phyloP scores from a whole-genome alignment of 2,329 filamentous ascomycete genomes.

The Orbilia oligospora region DNA sequence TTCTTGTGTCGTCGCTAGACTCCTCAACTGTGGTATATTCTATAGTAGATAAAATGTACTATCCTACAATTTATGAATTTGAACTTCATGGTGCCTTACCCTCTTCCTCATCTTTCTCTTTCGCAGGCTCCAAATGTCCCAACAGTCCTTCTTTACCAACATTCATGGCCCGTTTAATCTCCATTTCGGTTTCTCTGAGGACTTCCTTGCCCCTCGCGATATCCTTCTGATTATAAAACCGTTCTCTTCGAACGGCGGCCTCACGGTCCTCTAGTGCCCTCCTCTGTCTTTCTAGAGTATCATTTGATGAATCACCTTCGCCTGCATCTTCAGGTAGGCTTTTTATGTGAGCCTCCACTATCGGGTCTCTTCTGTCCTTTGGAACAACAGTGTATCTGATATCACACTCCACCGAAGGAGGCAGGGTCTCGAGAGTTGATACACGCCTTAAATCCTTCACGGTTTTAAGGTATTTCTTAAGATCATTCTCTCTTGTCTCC shows the following conservation, averaged over 20 bases:
- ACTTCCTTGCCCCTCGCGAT: conserved; percentile 75
- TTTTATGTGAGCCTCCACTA: conserved; percentile 78
- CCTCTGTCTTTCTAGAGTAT: conserved; percentile 74
- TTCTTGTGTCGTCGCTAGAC: too few relatives aligned
- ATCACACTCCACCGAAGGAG: conserved; percentile 76
- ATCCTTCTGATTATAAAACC: conserved; percentile 73
- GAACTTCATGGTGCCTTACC: neutral
- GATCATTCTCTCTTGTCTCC: conserved; percentile 77
- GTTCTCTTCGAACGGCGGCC: conserved; percentile 75
- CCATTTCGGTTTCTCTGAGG: conserved; percentile 77
- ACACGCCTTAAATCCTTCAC: conserved; percentile 75
- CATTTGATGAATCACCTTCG: conserved; percentile 68
- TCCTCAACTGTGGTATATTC: too few relatives aligned
- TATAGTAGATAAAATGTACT: neutral
- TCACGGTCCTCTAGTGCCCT: conserved; percentile 78
- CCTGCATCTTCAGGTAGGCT: conserved; percentile 75
- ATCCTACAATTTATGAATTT: neutral
- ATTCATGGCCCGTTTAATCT: conserved; percentile 78
- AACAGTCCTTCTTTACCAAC: conserved; percentile 77
- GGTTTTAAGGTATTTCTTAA: conserved; percentile 77
- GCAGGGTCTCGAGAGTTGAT: conserved; percentile 73
- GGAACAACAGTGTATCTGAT: conserved; percentile 78
- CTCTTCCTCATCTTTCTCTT: conserved; percentile 65
- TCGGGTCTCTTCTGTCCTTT: conserved; percentile 72
- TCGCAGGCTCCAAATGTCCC: conserved; percentile 68